Conservation (phyloP, 805 yeast genomes). For the Tetrapisispora namnaoensis region DNA sequence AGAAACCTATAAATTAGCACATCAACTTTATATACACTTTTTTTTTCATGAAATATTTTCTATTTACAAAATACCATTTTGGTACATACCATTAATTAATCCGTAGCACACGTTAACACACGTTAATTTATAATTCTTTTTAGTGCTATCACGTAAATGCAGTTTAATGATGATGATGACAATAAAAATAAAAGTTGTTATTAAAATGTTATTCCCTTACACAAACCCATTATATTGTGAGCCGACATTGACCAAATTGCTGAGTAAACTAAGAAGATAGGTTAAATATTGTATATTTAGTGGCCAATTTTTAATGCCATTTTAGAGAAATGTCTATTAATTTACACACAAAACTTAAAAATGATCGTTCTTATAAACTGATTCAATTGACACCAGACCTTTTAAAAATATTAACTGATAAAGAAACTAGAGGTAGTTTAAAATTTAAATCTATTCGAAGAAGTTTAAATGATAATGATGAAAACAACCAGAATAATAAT, state of each 20-base stretch:
- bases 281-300: too few species aligned
- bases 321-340: slow-evolving; percentile 1
- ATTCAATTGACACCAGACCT: slow-evolving; percentile 46
- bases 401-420: slow-evolving; percentile 26
- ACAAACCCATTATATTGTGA: too few species aligned
- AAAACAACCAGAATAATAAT: slow-evolving; percentile 24
- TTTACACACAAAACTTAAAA: slow-evolving; percentile 10
- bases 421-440: slow-evolving; percentile 7
- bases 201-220: too few species aligned
- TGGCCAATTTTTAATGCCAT: too few species aligned
- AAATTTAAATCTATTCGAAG: slow-evolving; percentile 23
- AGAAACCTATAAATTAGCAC: not conserved
- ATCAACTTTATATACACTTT: not conserved
- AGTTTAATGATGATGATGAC: too few species aligned
- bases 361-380: slow-evolving; percentile 35
- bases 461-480: not conserved
- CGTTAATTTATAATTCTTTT: not conserved
- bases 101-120: not conserved
- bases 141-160: too few species aligned
- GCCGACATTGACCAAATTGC: too few species aligned
- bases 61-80: not conserved
- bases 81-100: not conserved
- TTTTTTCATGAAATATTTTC: not conserved
- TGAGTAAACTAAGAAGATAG: too few species aligned
- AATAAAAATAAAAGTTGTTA: too few species aligned